Evolutionary conservation across 371 early-diverging fungal species (phyloP), one percentile per base, ranked within the genome.

Genomic region (Paraphysoderma sedebokerense): DNA sequence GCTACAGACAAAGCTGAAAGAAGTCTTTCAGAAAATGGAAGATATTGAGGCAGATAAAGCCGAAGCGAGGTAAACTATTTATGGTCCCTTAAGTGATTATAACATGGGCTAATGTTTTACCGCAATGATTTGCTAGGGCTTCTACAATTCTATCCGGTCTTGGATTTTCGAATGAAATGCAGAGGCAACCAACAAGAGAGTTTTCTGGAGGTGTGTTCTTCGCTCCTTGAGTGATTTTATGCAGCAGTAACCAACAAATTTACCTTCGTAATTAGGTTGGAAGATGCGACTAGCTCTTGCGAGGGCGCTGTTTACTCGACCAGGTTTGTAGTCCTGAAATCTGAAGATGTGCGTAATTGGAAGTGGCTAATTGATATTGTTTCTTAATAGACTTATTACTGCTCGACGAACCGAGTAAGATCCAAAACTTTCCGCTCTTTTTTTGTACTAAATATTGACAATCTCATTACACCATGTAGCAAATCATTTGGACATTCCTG

Each of bases 161-260:
- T 41, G 99, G 98, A 28, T 99, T 99, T 59, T 60, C 72, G 32
- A 57, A 81, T 20, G 74, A 73, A 17, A 78, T 82, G 60, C 85
- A 86, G 49, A 66, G 66, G 45, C 74, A 79, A 38, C 83, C 92
- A 11, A 92, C 93, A 30, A 75, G 62, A 47, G 81, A 85, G 45
- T 92, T 99, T 64, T 87, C 88, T 46, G 98, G 99, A 65, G 99
- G n/a, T n/a, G n/a, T n/a, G n/a, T n/a, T n/a, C n/a, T n/a, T n/a
- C n/a, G n/a, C n/a, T 77, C n/a, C n/a, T 32, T 79, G 80, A 77
- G 46, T 68, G 22, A 74, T 74, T 71, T 57, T 57, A 34, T 23
- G 47, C 28, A 11, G 28, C 41, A 11, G 15, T 40, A 15, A 13
- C 13, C 15, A n/a, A 15, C 19, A n/a, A 15, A 11, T 19, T 17